Conservation (phyloP, 345 rosid species). For the Gossypium rotundifolium region DNA sequence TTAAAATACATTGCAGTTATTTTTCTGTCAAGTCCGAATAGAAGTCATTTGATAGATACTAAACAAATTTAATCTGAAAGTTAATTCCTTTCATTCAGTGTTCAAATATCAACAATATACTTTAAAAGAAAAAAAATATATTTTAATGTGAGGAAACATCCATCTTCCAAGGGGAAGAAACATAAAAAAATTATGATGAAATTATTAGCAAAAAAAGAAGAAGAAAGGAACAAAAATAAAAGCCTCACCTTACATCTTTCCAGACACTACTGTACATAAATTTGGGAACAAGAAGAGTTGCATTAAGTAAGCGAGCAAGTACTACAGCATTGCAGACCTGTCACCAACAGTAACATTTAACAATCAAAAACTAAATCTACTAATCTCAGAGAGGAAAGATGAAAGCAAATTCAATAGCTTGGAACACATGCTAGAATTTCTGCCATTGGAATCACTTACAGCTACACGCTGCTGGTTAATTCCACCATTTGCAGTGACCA, state of each 20-base stretch:
- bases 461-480: conserved; percentile 97
- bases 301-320: conserved; percentile 73
- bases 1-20: conserved; percentile 16
- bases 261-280: conserved; percentile 94
- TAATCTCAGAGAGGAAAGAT: conserved; percentile 3
- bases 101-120: background rate
- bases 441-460: conserved; percentile 41
- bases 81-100: background rate
- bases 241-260: conserved; percentile 78
- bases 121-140: background rate
- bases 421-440: background rate
- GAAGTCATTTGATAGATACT: conserved; percentile 7
- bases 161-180: background rate
- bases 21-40: conserved; percentile 18
- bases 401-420: background rate
- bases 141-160: background rate
- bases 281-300: conserved; percentile 85
- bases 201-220: background rate
- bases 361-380: background rate
- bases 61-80: conserved; percentile 1
- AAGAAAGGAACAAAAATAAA: conserved; percentile 16
- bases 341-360: conserved; percentile 15
- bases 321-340: conserved; percentile 94
- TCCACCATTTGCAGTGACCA: conserved; percentile 97
- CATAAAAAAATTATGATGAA: background rate